Conservation (phyloP, 2,329 filamentous ascomycete genomes). For the Microsporum audouinii region DNA sequence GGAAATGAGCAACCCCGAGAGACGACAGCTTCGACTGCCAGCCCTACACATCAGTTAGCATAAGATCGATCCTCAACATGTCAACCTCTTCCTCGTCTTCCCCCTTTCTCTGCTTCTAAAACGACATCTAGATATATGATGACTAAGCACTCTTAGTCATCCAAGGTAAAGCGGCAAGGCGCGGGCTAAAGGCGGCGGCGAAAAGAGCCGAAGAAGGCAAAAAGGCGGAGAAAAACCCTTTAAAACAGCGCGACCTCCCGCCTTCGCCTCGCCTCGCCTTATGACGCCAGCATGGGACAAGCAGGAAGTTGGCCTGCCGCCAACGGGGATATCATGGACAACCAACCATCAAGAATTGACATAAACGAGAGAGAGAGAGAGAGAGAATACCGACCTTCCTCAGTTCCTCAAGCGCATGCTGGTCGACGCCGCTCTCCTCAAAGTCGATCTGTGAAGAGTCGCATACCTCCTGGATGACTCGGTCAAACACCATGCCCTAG, state of each 20-base stretch:
- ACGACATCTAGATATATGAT: background rate
- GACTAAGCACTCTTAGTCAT: conserved; percentile 10
- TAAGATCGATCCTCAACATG: background rate
- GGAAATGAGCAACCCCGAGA: conserved; percentile 75
- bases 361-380: background rate
- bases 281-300: conserved; percentile 22
- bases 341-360: background rate
- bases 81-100: background rate
- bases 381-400: conserved; percentile 58
- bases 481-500: conserved; percentile 68
- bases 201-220: conserved; percentile 18
- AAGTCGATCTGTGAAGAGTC: conserved; percentile 87
- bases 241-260: conserved; percentile 26
- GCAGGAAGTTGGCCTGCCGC: background rate
- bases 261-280: conserved; percentile 34
- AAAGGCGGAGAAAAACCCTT: conserved; percentile 21
- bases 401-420: conserved; percentile 74
- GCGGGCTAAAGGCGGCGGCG: conserved; percentile 27
- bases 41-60: conserved; percentile 45
- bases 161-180: conserved; percentile 12
- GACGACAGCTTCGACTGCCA: conserved; percentile 88
- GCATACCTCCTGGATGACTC: conserved; percentile 88
- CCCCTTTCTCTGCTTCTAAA: background rate
- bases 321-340: background rate
- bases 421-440: conserved; percentile 88